phyloP scores from a whole-genome alignment of 768 basidiomycete species.

The Lanmaoa rubissima region DNA sequence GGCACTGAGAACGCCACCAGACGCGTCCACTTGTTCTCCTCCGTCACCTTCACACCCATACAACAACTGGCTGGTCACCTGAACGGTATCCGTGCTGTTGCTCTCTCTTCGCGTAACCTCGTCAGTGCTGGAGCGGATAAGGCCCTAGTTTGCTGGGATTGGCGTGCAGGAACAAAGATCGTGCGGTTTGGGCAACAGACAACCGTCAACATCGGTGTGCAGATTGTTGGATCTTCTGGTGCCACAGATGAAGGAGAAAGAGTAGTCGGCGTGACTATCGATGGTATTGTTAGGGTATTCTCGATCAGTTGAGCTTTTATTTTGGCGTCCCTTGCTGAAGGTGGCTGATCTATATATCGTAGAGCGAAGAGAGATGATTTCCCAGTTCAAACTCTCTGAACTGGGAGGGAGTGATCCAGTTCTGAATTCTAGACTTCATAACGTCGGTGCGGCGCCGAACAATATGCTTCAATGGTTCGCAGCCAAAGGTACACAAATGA shows the following conservation, averaged over 20 bases:
- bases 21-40: constrained; percentile 86
- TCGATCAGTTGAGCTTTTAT: constrained; percentile 68
- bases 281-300: constrained; percentile 87
- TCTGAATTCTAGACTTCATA: constrained; percentile 63
- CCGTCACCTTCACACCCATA: constrained; percentile 77
- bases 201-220: constrained; percentile 87
- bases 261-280: constrained; percentile 89
- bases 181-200: constrained; percentile 92
- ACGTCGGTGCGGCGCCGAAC: constrained; percentile 78
- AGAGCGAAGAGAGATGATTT: constrained; percentile 83
- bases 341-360: constrained; percentile 5
- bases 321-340: neutral
- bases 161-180: constrained; percentile 85
- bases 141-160: constrained; percentile 84
- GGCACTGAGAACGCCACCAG: constrained; percentile 34
- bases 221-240: constrained; percentile 59
- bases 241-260: constrained; percentile 62
- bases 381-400: constrained; percentile 84
- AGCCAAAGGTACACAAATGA: constrained; percentile 87
- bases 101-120: constrained; percentile 78
- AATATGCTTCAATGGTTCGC: constrained; percentile 96
- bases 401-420: constrained; percentile 67
- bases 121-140: constrained; percentile 80
- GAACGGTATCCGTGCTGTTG: constrained; percentile 88
- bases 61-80: constrained; percentile 84